Conservation (phyloP, 2,329 filamentous ascomycete species). For the Botrytis elliptica region DNA sequence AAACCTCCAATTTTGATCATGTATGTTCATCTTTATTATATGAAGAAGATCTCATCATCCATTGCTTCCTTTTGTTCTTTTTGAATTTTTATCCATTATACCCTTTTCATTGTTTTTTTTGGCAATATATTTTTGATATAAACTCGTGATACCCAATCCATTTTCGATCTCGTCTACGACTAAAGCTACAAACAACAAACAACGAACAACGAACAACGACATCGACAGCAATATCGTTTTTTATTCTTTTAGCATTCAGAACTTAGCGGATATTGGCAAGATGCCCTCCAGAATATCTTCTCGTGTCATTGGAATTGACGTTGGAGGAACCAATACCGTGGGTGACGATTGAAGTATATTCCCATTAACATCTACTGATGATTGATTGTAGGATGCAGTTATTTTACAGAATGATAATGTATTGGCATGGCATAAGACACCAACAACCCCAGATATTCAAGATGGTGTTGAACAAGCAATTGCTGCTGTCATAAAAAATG, state of each 20-base stretch:
- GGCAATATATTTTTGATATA: neutral
- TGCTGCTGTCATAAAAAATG: conserved; percentile 43
- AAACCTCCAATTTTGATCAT: conserved; percentile 1
- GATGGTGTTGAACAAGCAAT: conserved; percentile 50
- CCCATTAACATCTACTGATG: neutral
- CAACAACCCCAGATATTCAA: conserved; percentile 52
- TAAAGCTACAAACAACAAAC: neutral
- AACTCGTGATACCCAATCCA: neutral
- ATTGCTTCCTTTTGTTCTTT: neutral
- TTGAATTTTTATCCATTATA: neutral
- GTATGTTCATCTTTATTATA: neutral
- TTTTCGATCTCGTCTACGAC: neutral
- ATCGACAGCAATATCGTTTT: neutral
- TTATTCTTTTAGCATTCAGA: neutral
- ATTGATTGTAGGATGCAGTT: conserved; percentile 26
- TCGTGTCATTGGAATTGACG: conserved; percentile 46
- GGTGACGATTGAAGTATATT: neutral
- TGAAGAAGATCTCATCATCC: neutral
- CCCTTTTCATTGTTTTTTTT: neutral
- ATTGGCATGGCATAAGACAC: conserved; percentile 48
- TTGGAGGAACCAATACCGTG: conserved; percentile 58
- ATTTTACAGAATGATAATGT: conserved; percentile 34
- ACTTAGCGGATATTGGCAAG: neutral
- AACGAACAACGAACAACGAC: neutral
- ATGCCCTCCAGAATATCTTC: conserved; percentile 32